phyloP scores from a whole-genome alignment of 139 green algal species.

The Astrephomene gubernaculifera region DNA sequence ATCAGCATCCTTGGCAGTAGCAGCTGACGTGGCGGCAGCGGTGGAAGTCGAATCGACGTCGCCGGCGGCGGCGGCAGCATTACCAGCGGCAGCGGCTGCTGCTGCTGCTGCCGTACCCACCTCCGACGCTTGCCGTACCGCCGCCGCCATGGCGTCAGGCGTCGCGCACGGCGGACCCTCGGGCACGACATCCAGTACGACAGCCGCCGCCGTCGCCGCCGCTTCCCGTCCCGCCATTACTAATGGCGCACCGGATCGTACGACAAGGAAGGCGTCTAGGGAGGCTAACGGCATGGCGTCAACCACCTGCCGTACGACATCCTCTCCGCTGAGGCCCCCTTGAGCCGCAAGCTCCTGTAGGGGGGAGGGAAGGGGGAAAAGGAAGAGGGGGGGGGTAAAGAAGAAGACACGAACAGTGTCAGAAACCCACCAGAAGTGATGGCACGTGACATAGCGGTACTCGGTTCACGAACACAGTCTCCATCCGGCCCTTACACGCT shows the following conservation, averaged over 20 bases:
- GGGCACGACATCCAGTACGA: neutral
- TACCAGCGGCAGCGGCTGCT: neutral
- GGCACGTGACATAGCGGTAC: too few relatives aligned
- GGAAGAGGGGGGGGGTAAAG: too few relatives aligned
- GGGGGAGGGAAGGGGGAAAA: too few relatives aligned
- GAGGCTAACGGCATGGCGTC: slow-evolving; percentile 42
- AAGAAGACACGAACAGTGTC: too few relatives aligned
- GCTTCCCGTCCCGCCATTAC: neutral
- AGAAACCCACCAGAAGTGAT: too few relatives aligned
- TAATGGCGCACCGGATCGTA: slow-evolving; percentile 15
- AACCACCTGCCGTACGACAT: slow-evolving; percentile 28
- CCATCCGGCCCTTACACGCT: too few relatives aligned
- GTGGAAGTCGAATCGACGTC: too few relatives aligned
- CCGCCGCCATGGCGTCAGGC: neutral
- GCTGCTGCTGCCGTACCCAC: neutral
- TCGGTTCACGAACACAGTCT: too few relatives aligned
- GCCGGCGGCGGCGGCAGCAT: neutral
- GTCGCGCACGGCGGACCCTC: neutral
- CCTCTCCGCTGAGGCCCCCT: slow-evolving; percentile 9
- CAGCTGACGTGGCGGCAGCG: too few relatives aligned
- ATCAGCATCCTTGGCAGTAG: too few relatives aligned
- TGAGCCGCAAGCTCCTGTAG: slow-evolving; percentile 15
- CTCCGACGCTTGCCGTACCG: neutral
- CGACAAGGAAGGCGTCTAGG: slow-evolving; percentile 45
- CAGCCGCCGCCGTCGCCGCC: neutral